phyloP scores from a whole-genome alignment of 495 filamentous ascomycete genomes.

The Neurospora sp. region DNA sequence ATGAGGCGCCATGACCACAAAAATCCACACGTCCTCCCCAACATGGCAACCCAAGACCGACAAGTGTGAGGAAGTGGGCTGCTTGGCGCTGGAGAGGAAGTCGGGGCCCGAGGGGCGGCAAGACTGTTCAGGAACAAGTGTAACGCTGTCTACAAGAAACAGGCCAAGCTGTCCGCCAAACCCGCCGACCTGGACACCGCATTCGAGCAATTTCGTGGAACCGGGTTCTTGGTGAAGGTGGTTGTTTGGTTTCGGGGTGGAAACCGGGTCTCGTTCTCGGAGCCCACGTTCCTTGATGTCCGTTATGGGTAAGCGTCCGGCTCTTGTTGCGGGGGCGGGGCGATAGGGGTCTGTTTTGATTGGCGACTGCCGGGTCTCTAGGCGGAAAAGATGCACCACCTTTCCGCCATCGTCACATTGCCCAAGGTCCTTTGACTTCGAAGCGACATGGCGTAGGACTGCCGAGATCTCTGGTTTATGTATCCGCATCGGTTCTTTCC shows the following conservation, averaged over 20 bases:
- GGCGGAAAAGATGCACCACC: constrained; percentile 16
- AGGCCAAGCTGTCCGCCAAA: constrained; percentile 1
- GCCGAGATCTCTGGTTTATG: too few relatives aligned
- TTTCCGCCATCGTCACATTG: constrained; percentile 20
- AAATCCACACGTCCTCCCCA: neutral
- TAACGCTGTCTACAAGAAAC: constrained; percentile 13
- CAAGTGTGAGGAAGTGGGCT: neutral
- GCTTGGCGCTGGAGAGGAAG: constrained; percentile 1
- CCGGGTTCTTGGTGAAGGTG: constrained; percentile 9
- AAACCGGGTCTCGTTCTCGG: constrained; percentile 22
- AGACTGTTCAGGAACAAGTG: constrained; percentile 2
- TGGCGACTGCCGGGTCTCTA: constrained; percentile 5
- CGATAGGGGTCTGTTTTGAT: constrained; percentile 9
- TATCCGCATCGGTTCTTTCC: too few relatives aligned
- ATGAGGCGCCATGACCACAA: neutral
- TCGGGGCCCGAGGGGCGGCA: neutral
- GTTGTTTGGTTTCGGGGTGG: neutral
- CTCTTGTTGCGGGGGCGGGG: constrained; percentile 14
- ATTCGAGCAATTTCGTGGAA: constrained; percentile 8
- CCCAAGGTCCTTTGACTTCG: constrained; percentile 2
- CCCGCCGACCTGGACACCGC: constrained; percentile 19
- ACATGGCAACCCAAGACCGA: neutral
- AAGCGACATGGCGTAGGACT: too few relatives aligned
- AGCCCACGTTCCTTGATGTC: constrained; percentile 23
- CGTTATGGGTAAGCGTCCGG: constrained; percentile 19